These are phyloP conservation scores for Ophiostoma australiae DNA, from an alignment of 2,329 filamentous ascomycete genomes.

Conservation along the genomic window DNA sequence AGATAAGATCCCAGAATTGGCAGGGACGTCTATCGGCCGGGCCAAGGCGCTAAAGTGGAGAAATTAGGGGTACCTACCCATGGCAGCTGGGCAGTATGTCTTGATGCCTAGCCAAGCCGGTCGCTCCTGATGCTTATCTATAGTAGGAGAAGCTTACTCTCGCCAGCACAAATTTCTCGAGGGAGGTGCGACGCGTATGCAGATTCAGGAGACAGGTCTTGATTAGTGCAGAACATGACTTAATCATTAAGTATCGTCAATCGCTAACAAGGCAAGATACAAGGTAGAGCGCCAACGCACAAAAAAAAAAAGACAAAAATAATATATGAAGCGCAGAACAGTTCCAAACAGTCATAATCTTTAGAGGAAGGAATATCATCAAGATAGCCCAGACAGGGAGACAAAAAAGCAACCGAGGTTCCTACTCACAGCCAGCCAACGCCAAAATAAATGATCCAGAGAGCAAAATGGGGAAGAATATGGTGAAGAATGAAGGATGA, in stretches of 20 bases:
- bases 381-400: neutral
- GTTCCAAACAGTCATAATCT: neutral
- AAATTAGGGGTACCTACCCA: neutral
- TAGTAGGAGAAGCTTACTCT: neutral
- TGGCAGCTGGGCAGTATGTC: neutral
- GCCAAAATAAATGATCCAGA: neutral
- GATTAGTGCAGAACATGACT: neutral
- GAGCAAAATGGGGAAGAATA: neutral
- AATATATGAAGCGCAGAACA: neutral
- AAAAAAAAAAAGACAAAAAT: neutral
- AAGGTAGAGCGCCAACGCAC: neutral
- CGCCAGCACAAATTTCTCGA: neutral
- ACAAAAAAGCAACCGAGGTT: neutral
- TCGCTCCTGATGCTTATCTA: neutral
- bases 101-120: neutral
- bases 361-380: neutral
- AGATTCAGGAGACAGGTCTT: neutral
- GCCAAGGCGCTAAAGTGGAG: constrained; percentile 7
- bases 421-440: neutral
- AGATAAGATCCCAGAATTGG: neutral
- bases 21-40: neutral
- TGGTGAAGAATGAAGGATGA: neutral
- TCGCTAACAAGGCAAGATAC: neutral
- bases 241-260: neutral
- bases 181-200: neutral